These are phyloP conservation scores for Didymella arachidicola DNA, from an alignment of 2,329 filamentous ascomycete species.

Conservation along the genomic window DNA sequence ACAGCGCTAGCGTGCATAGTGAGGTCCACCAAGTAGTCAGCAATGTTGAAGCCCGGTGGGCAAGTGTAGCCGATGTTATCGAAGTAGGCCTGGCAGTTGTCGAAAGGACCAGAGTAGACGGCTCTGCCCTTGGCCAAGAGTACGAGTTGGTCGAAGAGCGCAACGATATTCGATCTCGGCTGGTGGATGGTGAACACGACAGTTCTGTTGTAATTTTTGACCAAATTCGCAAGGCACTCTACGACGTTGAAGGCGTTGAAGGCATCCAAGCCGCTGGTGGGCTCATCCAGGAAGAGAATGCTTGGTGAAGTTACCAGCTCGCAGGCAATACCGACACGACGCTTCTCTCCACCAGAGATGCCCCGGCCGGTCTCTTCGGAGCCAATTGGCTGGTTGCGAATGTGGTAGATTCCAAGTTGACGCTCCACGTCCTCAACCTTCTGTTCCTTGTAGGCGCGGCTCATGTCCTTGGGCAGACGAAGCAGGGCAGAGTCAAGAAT, in stretches of 20 bases:
- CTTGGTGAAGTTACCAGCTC: constrained; percentile 97
- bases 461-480: constrained; percentile 92
- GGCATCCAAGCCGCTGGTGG: constrained; percentile 93
- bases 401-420: constrained; percentile 92
- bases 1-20: constrained; percentile 89
- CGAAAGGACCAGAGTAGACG: constrained; percentile 92
- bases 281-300: constrained; percentile 96
- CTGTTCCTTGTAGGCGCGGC: constrained; percentile 84
- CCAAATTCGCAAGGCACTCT: constrained; percentile 91
- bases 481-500: constrained; percentile 93
- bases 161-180: constrained; percentile 96
- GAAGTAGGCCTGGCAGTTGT: constrained; percentile 89
- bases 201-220: constrained; percentile 95
- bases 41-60: constrained; percentile 97
- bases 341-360: constrained; percentile 96
- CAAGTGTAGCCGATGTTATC: constrained; percentile 91
- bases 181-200: constrained; percentile 99
- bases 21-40: constrained; percentile 94
- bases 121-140: constrained; percentile 87
- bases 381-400: constrained; percentile 92
- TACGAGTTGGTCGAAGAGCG: constrained; percentile 92
- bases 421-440: constrained; percentile 91
- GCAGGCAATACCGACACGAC: constrained; percentile 94
- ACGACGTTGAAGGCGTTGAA: constrained; percentile 99
- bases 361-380: constrained; percentile 95